Base-by-base conservation (phyloP, 495 filamentous ascomycete species). In the Hypoxylon crocopeplum region DNA sequence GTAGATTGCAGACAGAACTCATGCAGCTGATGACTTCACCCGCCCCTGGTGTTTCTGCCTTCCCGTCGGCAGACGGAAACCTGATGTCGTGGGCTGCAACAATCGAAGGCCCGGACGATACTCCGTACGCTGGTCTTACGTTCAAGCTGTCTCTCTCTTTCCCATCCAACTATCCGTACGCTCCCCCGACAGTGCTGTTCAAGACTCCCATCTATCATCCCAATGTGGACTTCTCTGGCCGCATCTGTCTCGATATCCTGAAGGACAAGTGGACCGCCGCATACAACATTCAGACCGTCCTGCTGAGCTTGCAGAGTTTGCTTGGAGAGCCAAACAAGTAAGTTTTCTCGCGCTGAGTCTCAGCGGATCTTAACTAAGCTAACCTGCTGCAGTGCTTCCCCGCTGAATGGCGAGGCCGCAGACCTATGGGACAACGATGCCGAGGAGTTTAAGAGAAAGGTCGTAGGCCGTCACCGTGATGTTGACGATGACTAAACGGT, bases 281-380 rank as follows among this genome's bases (percentile, higher is more conserved):
- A 11, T 96, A 97, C 82, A 97, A 97, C 66, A 88, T 94, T 50
- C 90, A 94, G 75, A 94, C 87, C 37, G 90, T 99, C 17, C 77
- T 99, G 39, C 75, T 99, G 62, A 97, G 92, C 59, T 72, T 99
- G 74, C 94, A 99, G 77, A 96, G 92, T 74, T 77, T 99, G 62
- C 84, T 99, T 2, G 94, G 93, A 15, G 94, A 98, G 72, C 94
- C 94, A 3, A 99, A 99, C 77, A 97, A 97, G 95, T 98, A 80
- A 68, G 86, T 62, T 44, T 7, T 21, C 17, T 5, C 5, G 34
- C n/a, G 7, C 7, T 8, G 17, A 1, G 8, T 8, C 12, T 27
- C 20, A 36, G 29, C 10, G 16, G 15, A n/a, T 33, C n/a, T n/a
- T 29, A 4, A 25, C 37, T 48, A 19, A 36, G 20, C 21, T 39